phyloP scores from a whole-genome alignment of 768 basidiomycete species.

The Boletus patriciae region DNA sequence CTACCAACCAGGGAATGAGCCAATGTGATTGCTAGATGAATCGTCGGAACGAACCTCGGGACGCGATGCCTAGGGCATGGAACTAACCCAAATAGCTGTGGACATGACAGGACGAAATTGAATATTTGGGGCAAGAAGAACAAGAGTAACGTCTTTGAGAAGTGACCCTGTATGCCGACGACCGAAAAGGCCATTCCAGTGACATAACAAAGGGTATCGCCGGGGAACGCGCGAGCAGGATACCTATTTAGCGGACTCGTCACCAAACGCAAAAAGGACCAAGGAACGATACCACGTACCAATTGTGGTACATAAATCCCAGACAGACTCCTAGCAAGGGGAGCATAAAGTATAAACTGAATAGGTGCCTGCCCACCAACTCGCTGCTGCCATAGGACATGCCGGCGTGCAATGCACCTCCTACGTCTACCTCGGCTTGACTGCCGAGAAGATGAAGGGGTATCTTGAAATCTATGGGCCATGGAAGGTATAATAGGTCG shows the following conservation, averaged over 20 bases:
- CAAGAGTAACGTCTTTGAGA: constrained; percentile 91
- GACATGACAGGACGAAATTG: constrained; percentile 93
- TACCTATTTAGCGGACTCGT: constrained; percentile 59
- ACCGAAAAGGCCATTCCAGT: constrained; percentile 99
- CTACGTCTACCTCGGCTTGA: constrained; percentile 66
- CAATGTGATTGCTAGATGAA: not conserved
- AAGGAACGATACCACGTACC: constrained; percentile 50
- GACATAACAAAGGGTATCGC: constrained; percentile 97
- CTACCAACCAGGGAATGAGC: constrained; percentile 37
- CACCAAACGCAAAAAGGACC: not conserved
- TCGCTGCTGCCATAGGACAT: constrained; percentile 85
- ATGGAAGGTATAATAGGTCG: constrained; percentile 92
- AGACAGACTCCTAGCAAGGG: constrained; percentile 88
- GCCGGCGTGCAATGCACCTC: constrained; percentile 79
- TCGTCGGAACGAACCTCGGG: constrained; percentile 60
- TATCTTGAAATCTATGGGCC: constrained; percentile 72
- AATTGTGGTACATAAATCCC: constrained; percentile 94
- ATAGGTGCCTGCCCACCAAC: constrained; percentile 89
- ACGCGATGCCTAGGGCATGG: constrained; percentile 94
- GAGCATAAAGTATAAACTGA: constrained; percentile 96
- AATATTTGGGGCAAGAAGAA: constrained; percentile 99
- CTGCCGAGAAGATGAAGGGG: constrained; percentile 70
- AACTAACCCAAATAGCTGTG: constrained; percentile 92
- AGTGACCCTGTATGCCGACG: constrained; percentile 95
- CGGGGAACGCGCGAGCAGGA: constrained; percentile 91